Evolutionary conservation across 1,284 basidiomycete species (phyloP).

Genomic region (Ustilago hordei): DNA sequence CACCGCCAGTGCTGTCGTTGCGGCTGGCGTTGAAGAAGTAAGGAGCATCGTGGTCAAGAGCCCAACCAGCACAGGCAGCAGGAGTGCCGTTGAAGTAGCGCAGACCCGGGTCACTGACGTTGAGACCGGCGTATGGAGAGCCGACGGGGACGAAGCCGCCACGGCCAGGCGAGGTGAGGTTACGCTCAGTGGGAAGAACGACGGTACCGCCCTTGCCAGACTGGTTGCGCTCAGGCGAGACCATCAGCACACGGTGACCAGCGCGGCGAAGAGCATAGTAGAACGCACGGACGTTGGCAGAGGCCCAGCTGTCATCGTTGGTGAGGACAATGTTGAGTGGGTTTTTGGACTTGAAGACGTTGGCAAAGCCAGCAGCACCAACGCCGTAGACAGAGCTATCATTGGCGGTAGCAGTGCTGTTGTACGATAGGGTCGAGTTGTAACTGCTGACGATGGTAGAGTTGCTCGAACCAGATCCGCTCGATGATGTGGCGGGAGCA

Average conservation of each 20-base stretch:
- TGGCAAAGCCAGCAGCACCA: constrained; percentile 43
- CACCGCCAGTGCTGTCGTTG: constrained; percentile 24
- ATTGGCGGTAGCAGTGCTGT: constrained; percentile 27
- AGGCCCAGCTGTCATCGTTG: constrained; percentile 57
- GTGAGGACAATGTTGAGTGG: constrained; percentile 62
- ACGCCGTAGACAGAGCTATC: constrained; percentile 42
- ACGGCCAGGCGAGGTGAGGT: constrained; percentile 50
- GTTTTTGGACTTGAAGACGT: constrained; percentile 41
- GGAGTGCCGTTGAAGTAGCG: constrained; percentile 61
- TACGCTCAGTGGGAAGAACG: constrained; percentile 53
- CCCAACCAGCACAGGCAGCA: constrained; percentile 48
- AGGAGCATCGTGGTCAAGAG: constrained; percentile 49
- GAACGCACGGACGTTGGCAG: constrained; percentile 54
- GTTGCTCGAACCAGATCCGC: constrained; percentile 10
- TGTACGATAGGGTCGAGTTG: constrained; percentile 35
- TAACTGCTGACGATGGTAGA: constrained; percentile 36
- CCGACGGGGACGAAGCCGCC: constrained; percentile 46
- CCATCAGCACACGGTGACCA: constrained; percentile 59
- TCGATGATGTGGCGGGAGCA: constrained; percentile 9
- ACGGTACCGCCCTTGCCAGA: constrained; percentile 63
- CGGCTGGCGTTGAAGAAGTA: constrained; percentile 43
- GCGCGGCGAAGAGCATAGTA: constrained; percentile 61
- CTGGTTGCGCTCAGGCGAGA: constrained; percentile 56
- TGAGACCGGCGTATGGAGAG: constrained; percentile 42
- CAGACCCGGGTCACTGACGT: constrained; percentile 43